These are phyloP conservation scores for Colletotrichum euphorbiae DNA, from an alignment of 2,329 filamentous ascomycete species.

Conservation along the genomic window DNA sequence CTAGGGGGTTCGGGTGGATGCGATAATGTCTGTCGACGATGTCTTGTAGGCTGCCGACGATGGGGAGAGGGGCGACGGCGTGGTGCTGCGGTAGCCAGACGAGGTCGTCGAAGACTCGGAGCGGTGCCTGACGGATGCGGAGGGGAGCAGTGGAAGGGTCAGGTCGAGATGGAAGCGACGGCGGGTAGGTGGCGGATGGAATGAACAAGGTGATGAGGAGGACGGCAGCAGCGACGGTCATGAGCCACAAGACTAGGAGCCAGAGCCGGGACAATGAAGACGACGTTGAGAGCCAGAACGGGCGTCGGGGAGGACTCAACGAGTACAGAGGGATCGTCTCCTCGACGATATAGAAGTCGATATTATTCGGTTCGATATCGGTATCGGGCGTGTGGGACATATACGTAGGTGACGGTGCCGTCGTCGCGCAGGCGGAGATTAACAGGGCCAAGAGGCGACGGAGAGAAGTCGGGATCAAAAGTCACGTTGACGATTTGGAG, in stretches of 20 bases:
- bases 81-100: not conserved
- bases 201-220: not conserved
- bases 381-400: not conserved
- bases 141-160: not conserved
- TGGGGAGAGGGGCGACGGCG: not conserved
- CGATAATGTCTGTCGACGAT: not conserved
- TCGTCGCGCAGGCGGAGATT: not conserved
- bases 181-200: not conserved
- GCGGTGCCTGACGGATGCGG: not conserved
- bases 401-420: not conserved
- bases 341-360: not conserved
- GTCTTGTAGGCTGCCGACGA: not conserved
- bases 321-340: not conserved
- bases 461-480: not conserved
- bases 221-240: not conserved
- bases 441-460: not conserved
- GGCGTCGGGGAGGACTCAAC: not conserved
- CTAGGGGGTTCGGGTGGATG: not conserved
- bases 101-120: conserved; percentile 3
- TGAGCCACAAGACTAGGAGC: not conserved
- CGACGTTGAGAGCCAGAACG: not conserved
- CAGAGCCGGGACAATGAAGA: not conserved
- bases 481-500: conserved; percentile 2
- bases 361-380: not conserved
- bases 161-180: not conserved